Percentiles rank a stretch among this genome's conserved stretches.
phyloP scores from a whole-genome alignment of 140 eudicot genomes.

The Ambrosia hybrid region DNA sequence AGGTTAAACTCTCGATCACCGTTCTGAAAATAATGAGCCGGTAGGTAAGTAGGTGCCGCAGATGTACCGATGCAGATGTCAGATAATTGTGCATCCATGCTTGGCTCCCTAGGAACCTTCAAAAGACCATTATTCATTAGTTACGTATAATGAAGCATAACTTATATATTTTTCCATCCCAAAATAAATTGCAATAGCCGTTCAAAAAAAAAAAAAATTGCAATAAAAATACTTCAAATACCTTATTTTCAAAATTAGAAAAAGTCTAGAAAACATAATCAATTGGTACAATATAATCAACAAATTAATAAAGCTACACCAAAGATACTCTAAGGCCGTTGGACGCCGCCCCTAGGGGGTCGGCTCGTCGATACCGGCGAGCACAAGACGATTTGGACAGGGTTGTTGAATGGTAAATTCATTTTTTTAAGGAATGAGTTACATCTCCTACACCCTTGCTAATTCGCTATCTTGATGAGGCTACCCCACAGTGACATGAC shows the following conservation, averaged over 20 bases:
- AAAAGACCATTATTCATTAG: neutral
- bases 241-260: neutral
- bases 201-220: too few relatives aligned
- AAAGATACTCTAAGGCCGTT: too few relatives aligned
- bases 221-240: neutral
- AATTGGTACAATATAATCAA: neutral
- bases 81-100: conserved; percentile 46
- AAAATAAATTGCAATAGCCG: neutral
- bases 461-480: too few relatives aligned
- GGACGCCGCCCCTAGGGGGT: too few relatives aligned
- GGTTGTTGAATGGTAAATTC: too few relatives aligned
- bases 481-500: too few relatives aligned
- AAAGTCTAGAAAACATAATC: neutral
- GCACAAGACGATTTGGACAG: too few relatives aligned
- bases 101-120: conserved; percentile 40
- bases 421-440: too few relatives aligned
- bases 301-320: neutral
- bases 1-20: conserved; percentile 48
- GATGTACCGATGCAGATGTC: conserved; percentile 70
- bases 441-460: too few relatives aligned
- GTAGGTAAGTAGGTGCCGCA: conserved; percentile 72
- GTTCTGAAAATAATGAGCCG: conserved; percentile 50
- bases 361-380: too few relatives aligned
- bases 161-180: neutral
- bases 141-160: too few relatives aligned